phyloP scores from a whole-genome alignment of 768 basidiomycete species.

The Lyophyllum atratum region DNA sequence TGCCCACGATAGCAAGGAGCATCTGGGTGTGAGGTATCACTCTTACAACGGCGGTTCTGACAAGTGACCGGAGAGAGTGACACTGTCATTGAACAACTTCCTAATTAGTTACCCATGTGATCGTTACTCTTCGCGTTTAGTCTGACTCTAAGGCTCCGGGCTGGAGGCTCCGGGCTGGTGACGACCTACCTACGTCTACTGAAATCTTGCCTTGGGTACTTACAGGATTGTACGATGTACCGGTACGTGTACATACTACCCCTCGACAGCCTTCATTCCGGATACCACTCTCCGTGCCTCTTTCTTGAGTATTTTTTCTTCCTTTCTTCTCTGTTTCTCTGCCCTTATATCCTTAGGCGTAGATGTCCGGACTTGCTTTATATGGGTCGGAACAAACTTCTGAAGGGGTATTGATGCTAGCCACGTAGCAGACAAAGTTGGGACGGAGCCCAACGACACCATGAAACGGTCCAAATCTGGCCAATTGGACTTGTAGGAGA shows the following conservation, averaged over 20 bases:
- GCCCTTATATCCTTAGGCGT: constrained; percentile 79
- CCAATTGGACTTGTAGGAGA: constrained; percentile 34
- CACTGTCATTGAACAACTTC: neutral
- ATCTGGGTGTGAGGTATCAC: constrained; percentile 30
- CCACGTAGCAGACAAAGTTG: constrained; percentile 69
- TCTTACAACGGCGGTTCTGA: too few relatives aligned
- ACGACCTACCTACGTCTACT: too few relatives aligned
- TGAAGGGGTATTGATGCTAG: constrained; percentile 30
- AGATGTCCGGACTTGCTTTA: constrained; percentile 80
- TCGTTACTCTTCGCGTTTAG: neutral
- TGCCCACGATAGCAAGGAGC: constrained; percentile 72
- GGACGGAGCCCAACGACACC: constrained; percentile 49
- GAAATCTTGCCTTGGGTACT: too few relatives aligned
- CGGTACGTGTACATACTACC: neutral
- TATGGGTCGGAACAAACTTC: constrained; percentile 65
- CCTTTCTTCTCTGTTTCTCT: constrained; percentile 58
- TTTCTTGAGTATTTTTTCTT: constrained; percentile 49
- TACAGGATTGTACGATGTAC: neutral
- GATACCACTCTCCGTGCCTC: constrained; percentile 42
- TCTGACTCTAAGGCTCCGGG: neutral
- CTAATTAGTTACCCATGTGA: neutral
- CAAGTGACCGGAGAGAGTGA: neutral
- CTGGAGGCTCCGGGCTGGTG: too few relatives aligned
- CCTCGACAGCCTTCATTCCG: neutral
- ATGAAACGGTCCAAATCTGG: constrained; percentile 37